Percentiles rank a stretch among this genome's conserved stretches.
Evolutionary conservation across 75 land plant species (phyloP).

Genomic region (Azolla pinnata): DNA sequence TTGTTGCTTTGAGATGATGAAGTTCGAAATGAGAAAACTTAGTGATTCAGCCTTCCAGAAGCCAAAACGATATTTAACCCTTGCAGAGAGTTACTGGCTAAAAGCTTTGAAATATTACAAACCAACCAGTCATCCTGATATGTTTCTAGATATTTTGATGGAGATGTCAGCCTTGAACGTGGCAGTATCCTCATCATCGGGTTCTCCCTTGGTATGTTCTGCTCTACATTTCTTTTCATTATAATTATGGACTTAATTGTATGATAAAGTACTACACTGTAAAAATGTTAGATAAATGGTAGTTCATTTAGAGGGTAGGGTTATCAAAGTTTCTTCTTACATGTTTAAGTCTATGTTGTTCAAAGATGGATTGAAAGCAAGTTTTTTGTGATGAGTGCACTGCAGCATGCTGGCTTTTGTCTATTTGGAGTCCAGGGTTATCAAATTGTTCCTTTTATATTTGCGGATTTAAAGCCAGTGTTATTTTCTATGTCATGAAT

Average conservation of each 20-base stretch:
- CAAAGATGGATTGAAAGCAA: too few relatives aligned
- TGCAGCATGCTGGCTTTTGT: too few relatives aligned
- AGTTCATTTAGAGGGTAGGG: too few relatives aligned
- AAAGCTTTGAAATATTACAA: constrained; percentile 69
- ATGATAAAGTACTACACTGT: neutral
- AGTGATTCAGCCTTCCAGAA: constrained; percentile 39
- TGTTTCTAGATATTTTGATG: constrained; percentile 77
- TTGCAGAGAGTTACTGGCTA: constrained; percentile 83
- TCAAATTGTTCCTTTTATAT: too few relatives aligned
- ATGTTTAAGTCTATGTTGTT: too few relatives aligned
- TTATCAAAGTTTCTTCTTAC: too few relatives aligned
- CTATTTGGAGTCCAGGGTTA: too few relatives aligned
- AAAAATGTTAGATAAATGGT: too few relatives aligned
- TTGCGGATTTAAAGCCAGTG: too few relatives aligned
- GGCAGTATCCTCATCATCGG: constrained; percentile 33
- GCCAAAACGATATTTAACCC: constrained; percentile 65
- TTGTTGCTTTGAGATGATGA: constrained; percentile 51
- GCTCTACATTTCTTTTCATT: neutral
- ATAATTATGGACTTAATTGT: neutral
- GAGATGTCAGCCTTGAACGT: constrained; percentile 57
- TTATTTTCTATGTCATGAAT: too few relatives aligned
- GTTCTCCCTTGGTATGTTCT: constrained; percentile 42
- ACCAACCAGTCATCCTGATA: constrained; percentile 60
- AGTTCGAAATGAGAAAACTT: constrained; percentile 23
- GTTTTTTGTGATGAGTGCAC: too few relatives aligned